phyloP scores from a whole-genome alignment of 345 rosid genomes.

The Toxicodendron radicans region DNA sequence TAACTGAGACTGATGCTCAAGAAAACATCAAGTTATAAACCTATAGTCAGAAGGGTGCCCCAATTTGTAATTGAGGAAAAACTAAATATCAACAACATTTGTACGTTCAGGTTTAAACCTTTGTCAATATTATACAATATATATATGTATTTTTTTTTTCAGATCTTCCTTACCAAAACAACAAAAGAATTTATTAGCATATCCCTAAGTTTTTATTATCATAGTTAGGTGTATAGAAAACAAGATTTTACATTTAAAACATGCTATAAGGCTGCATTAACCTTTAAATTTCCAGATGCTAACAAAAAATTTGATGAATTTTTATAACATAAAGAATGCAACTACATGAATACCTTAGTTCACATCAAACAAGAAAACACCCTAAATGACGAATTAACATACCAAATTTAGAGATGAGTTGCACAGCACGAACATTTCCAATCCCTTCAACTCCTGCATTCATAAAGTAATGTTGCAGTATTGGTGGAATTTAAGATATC shows the following conservation, averaged over 20 bases:
- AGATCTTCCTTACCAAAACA: neutral
- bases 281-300: neutral
- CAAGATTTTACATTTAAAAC: neutral
- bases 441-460: constrained; percentile 85
- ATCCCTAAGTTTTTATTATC: neutral
- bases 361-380: neutral
- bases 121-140: too few species aligned
- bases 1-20: neutral
- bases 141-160: neutral
- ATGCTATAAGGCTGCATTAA: neutral
- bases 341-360: neutral
- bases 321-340: neutral
- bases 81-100: neutral
- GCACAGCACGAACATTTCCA: constrained; percentile 73
- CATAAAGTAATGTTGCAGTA: constrained; percentile 19
- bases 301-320: neutral
- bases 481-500: neutral
- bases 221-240: neutral
- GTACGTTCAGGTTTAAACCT: too few species aligned
- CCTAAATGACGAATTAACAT: constrained; percentile 25
- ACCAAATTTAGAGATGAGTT: constrained; percentile 79
- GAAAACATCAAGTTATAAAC: neutral
- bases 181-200: neutral
- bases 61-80: neutral
- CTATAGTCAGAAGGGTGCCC: neutral